Evolutionary conservation across 2,329 filamentous ascomycete genomes (phyloP).

Genomic region (Periconia sp.): DNA sequence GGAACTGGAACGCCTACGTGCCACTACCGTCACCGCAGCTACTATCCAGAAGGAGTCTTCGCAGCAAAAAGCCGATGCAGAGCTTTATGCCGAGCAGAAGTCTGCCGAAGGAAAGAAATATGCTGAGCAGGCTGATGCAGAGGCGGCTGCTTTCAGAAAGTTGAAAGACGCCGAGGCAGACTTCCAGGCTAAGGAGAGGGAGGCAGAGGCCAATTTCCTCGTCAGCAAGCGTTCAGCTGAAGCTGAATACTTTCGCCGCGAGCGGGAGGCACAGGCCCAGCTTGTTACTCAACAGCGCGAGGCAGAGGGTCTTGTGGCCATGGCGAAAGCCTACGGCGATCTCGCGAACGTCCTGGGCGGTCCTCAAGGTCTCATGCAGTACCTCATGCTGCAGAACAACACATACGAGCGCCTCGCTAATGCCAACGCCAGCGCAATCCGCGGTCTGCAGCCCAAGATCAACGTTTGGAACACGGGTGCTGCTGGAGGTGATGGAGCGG

Average conservation of each 20-base stretch:
- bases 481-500: slow-evolving; percentile 49
- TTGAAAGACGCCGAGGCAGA: slow-evolving; percentile 51
- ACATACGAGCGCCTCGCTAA: slow-evolving; percentile 78
- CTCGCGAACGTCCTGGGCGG: slow-evolving; percentile 77
- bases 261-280: slow-evolving; percentile 65
- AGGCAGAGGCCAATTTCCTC: slow-evolving; percentile 58
- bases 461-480: slow-evolving; percentile 84
- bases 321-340: slow-evolving; percentile 80
- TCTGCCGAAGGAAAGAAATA: slow-evolving; percentile 62
- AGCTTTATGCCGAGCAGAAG: slow-evolving; percentile 56
- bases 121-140: slow-evolving; percentile 64
- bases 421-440: slow-evolving; percentile 77
- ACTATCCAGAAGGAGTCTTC: slow-evolving; percentile 71
- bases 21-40: slow-evolving; percentile 78
- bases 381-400: slow-evolving; percentile 85
- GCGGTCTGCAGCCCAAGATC: slow-evolving; percentile 85
- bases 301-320: slow-evolving; percentile 76
- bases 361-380: slow-evolving; percentile 77
- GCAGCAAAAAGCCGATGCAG: slow-evolving; percentile 70
- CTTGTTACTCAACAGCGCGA: slow-evolving; percentile 70
- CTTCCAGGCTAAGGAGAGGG: slow-evolving; percentile 47
- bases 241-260: slow-evolving; percentile 47
- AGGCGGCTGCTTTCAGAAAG: slow-evolving; percentile 57
- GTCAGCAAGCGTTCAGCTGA: slow-evolving; percentile 52
- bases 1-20: slow-evolving; percentile 80